Conservation (phyloP, 768 basidiomycete genomes). For the Chalciporus chontae region DNA sequence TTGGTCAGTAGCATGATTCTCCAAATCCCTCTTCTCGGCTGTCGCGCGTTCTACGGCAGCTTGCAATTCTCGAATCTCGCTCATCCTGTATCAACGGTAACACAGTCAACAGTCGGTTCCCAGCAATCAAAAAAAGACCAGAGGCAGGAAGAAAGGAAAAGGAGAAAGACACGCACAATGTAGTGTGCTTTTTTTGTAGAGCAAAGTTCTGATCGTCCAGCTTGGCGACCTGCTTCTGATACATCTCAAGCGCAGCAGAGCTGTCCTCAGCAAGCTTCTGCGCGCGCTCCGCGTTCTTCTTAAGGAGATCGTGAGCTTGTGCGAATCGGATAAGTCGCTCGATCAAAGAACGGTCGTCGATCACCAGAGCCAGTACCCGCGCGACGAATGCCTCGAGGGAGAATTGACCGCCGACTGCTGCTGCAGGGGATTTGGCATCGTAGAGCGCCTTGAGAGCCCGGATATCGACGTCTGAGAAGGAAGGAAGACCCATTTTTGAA, state of each 20-base stretch:
- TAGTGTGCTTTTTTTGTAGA: constrained; percentile 48
- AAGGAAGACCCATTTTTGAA: constrained; percentile 36
- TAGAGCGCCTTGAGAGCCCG: constrained; percentile 83
- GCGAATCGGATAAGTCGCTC: constrained; percentile 82
- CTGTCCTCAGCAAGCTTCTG: constrained; percentile 89
- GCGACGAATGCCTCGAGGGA: constrained; percentile 72
- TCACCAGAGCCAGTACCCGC: constrained; percentile 76
- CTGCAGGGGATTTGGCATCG: constrained; percentile 36
- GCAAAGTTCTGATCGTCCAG: constrained; percentile 72
- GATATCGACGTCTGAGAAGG: constrained; percentile 82
- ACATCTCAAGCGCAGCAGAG: constrained; percentile 75
- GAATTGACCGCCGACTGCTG: constrained; percentile 40
- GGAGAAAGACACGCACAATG: constrained; percentile 46
- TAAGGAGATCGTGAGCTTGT: constrained; percentile 85
- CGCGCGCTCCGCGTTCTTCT: constrained; percentile 88
- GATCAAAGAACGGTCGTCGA: constrained; percentile 81
- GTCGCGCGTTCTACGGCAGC: constrained; percentile 55
- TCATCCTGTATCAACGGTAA: constrained; percentile 43
- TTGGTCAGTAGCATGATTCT: constrained; percentile 64
- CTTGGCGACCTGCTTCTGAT: constrained; percentile 81
- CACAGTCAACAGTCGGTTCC: constrained; percentile 1
- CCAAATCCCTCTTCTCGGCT: constrained; percentile 66
- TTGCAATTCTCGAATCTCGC: constrained; percentile 62
- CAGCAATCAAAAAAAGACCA: not conserved
- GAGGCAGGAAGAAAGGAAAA: not conserved